phyloP scores from a whole-genome alignment of 805 yeast species.

The Zygosaccharomyces bailii region DNA sequence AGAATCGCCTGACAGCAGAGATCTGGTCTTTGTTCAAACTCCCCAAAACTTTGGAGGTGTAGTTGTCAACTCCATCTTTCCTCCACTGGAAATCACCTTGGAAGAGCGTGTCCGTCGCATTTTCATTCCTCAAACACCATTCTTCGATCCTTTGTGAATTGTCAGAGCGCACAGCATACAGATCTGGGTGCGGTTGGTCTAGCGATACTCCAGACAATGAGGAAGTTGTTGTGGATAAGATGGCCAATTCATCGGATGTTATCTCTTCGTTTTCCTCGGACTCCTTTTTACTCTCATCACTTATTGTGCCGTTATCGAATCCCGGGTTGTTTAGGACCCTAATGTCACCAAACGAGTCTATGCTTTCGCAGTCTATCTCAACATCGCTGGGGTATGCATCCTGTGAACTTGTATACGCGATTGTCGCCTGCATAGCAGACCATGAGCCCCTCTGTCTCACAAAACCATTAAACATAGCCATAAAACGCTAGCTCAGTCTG shows the following conservation, averaged over 20 bases:
- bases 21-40: slow-evolving; percentile 15
- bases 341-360: slow-evolving; percentile 16
- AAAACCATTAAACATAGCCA: slow-evolving; percentile 19
- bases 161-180: slow-evolving; percentile 9
- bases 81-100: slow-evolving; percentile 1
- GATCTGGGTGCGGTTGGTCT: slow-evolving; percentile 4
- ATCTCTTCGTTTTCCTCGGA: slow-evolving; percentile 16
- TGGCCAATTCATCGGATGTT: slow-evolving; percentile 22
- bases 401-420: slow-evolving; percentile 12
- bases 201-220: slow-evolving; percentile 10
- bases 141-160: slow-evolving; percentile 27
- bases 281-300: slow-evolving; percentile 13
- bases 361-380: slow-evolving; percentile 12
- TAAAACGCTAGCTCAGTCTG: background rate
- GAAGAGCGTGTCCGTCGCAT: slow-evolving; percentile 10
- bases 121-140: slow-evolving; percentile 24
- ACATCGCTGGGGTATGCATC: slow-evolving; percentile 6
- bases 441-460: slow-evolving; percentile 20
- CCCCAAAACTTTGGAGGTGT: slow-evolving; percentile 12
- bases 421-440: slow-evolving; percentile 22
- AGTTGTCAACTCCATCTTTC: slow-evolving; percentile 11
- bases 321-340: slow-evolving; percentile 22
- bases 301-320: slow-evolving; percentile 8
- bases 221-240: slow-evolving; percentile 21
- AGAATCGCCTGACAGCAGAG: slow-evolving; percentile 13